Evolutionary conservation across 1,284 basidiomycete species (phyloP).

Genomic region (Microstroma glucosiphilum): DNA sequence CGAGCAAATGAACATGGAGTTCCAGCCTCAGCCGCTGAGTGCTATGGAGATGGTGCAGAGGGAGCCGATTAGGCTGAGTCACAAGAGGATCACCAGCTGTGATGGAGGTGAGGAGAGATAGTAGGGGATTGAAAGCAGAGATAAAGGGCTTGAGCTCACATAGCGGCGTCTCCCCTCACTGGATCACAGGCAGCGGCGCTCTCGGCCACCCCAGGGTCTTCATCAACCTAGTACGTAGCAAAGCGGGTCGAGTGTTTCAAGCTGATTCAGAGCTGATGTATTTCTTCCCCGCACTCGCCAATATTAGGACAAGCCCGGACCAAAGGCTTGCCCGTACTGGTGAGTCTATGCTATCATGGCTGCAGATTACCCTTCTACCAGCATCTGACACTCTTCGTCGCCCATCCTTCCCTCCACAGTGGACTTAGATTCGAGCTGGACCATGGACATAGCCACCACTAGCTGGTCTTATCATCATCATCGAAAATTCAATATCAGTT

Average conservation of each 20-base stretch:
- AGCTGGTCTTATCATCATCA: too few species aligned
- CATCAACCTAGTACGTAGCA: slow-evolving; percentile 65
- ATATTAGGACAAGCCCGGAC: slow-evolving; percentile 51
- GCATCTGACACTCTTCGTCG: not conserved
- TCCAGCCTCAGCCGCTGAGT: slow-evolving; percentile 82
- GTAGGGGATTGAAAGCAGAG: not conserved
- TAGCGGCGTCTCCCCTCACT: not conserved
- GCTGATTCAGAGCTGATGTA: not conserved
- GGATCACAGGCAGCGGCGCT: slow-evolving; percentile 74
- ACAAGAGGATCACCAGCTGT: slow-evolving; percentile 76
- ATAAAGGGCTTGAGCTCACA: too few species aligned
- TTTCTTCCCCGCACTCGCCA: not conserved
- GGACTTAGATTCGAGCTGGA: slow-evolving; percentile 12
- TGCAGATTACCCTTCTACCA: not conserved
- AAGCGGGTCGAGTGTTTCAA: not conserved
- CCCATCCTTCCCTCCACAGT: not conserved
- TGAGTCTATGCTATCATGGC: slow-evolving; percentile 15
- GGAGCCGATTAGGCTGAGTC: slow-evolving; percentile 74
- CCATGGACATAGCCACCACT: slow-evolving; percentile 8
- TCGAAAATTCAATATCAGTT: too few species aligned
- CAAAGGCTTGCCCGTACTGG: slow-evolving; percentile 46
- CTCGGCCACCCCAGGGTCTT: slow-evolving; percentile 94
- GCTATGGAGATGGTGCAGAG: slow-evolving; percentile 82
- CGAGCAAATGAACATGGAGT: slow-evolving; percentile 77
- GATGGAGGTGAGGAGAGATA: slow-evolving; percentile 60